Percentiles rank a stretch among this genome's conserved stretches.
Conservation (phyloP, 169 alveolate species). For the Plasmodium relictum region DNA sequence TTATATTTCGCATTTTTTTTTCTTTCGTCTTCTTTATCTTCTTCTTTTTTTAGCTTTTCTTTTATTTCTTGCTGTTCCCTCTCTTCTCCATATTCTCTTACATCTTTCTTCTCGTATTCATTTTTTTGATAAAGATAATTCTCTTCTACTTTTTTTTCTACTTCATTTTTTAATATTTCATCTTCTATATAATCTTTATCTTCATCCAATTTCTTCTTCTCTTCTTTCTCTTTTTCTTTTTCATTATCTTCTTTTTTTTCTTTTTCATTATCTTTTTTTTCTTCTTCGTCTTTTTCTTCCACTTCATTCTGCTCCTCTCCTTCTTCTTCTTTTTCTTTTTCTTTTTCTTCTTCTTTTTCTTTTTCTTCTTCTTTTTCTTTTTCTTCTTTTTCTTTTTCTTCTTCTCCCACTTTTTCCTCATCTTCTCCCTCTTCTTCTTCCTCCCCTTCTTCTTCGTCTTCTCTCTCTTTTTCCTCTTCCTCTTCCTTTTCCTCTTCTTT, state of each 20-base stretch:
- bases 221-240: neutral
- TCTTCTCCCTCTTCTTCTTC: neutral
- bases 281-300: neutral
- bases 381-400: neutral
- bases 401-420: neutral
- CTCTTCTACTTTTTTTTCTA: neutral
- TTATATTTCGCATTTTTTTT: neutral
- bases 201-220: neutral
- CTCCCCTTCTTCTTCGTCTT: neutral
- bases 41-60: neutral
- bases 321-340: neutral
- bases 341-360: neutral
- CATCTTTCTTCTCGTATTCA: neutral
- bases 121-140: neutral
- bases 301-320: neutral
- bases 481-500: neutral
- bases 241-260: neutral
- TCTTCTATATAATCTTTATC: neutral
- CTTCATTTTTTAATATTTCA: neutral
- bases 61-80: neutral
- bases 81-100: neutral
- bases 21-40: constrained; percentile 1
- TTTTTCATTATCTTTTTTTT: neutral
- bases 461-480: neutral
- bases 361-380: constrained; percentile 2